phyloP scores from a whole-genome alignment of 257 asterid species.

The Scutellaria barbata region DNA sequence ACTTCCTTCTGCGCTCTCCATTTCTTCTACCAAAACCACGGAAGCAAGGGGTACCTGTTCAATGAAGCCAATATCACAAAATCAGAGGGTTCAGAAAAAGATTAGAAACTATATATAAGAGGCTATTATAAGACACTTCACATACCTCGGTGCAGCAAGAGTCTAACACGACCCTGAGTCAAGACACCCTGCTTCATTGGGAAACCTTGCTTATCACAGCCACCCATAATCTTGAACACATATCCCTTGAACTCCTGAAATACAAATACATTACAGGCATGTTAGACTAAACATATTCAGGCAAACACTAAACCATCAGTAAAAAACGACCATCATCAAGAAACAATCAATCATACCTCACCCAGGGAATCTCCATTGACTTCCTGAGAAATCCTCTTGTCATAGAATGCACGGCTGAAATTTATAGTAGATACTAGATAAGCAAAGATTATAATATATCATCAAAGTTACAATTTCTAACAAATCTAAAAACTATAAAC shows the following conservation, averaged over 20 bases:
- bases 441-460: not conserved
- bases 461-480: not conserved
- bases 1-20: constrained; percentile 81
- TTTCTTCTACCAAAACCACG: constrained; percentile 73
- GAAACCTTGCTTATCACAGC: constrained; percentile 62
- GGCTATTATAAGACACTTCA: not conserved
- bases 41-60: constrained; percentile 76
- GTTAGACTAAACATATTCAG: not conserved
- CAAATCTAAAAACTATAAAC: too few species aligned
- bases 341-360: constrained; percentile 34
- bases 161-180: constrained; percentile 62
- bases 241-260: constrained; percentile 55
- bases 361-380: constrained; percentile 54
- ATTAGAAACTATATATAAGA: not conserved
- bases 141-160: constrained; percentile 50
- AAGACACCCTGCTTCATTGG: constrained; percentile 69
- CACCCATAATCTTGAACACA: constrained; percentile 62
- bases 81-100: not conserved
- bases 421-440: not conserved
- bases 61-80: not conserved
- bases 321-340: not conserved
- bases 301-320: not conserved
- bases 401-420: constrained; percentile 49
- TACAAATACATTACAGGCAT: not conserved
- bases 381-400: constrained; percentile 59